Evolutionary conservation across 106 monocot species (phyloP).

Genomic region (Apostasia shenzhenica): DNA sequence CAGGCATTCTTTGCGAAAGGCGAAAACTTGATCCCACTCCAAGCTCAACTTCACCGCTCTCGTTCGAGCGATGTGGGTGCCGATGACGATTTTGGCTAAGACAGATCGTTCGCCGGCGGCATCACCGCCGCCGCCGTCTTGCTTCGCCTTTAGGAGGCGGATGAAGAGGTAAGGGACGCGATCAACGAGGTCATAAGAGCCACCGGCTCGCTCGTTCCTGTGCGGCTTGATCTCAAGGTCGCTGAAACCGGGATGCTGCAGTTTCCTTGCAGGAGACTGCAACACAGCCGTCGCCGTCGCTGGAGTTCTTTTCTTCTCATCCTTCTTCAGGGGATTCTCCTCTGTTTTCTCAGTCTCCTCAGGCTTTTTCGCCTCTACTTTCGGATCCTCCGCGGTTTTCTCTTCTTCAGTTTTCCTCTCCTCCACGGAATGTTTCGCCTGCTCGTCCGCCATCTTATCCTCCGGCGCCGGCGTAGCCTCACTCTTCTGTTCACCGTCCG

Average conservation of each 20-base stretch:
- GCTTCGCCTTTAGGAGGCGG: slow-evolving; percentile 58
- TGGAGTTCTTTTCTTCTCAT: slow-evolving; percentile 8
- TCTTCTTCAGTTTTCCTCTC: slow-evolving; percentile 9
- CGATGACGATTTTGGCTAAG: slow-evolving; percentile 58
- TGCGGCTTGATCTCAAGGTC: slow-evolving; percentile 36
- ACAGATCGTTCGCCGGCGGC: slow-evolving; percentile 9
- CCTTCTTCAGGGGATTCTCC: slow-evolving; percentile 27
- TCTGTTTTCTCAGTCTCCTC: slow-evolving; percentile 20
- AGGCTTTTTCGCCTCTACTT: slow-evolving; percentile 12
- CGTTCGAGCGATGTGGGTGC: slow-evolving; percentile 55
- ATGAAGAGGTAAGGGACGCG: slow-evolving; percentile 76
- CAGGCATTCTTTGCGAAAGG: slow-evolving; percentile 74
- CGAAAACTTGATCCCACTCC: slow-evolving; percentile 85
- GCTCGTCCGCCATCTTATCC: slow-evolving; percentile 23
- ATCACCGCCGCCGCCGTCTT: slow-evolving; percentile 5
- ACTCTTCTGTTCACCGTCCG: background rate
- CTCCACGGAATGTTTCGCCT: background rate
- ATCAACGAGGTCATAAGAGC: slow-evolving; percentile 69
- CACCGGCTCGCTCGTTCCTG: slow-evolving; percentile 17
- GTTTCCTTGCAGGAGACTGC: slow-evolving; percentile 30
- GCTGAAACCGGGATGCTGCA: slow-evolving; percentile 8
- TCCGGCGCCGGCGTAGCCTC: background rate
- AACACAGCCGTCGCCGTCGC: slow-evolving; percentile 9
- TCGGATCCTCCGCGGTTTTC: background rate
- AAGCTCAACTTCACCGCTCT: slow-evolving; percentile 12